Evolutionary conservation across 306 rosid species (phyloP).

Genomic region (Albizia julibrissin): DNA sequence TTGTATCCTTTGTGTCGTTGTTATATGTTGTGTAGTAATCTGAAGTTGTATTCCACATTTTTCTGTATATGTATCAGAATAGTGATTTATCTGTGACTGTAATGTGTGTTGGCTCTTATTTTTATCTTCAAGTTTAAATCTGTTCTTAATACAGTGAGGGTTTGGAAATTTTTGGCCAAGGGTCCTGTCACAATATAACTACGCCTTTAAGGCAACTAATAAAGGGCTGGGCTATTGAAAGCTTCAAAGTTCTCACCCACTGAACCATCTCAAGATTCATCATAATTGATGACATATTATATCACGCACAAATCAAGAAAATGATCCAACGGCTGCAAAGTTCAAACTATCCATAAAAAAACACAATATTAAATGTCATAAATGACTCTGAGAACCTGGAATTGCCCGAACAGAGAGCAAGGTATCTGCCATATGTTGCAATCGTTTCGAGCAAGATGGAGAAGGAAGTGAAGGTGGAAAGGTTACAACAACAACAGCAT

Average conservation of each 20-base stretch:
- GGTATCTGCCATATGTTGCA: constrained; percentile 93
- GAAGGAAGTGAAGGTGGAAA: constrained; percentile 74
- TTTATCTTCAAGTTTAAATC: no score
- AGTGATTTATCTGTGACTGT: no score
- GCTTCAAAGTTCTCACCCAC: neutral
- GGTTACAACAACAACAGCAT: constrained; percentile 75
- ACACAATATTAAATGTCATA: constrained; percentile 6
- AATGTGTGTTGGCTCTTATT: no score
- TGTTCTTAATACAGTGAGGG: no score
- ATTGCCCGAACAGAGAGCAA: constrained; percentile 80
- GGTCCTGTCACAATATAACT: neutral
- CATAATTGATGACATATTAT: neutral
- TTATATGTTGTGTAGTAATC: no score
- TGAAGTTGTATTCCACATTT: no score
- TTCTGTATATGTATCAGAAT: no score
- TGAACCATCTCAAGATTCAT: neutral
- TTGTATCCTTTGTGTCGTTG: no score
- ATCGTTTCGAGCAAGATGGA: constrained; percentile 66
- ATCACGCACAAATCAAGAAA: neutral
- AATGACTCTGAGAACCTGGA: constrained; percentile 61
- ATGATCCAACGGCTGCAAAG: neutral
- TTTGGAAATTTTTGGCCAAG: no score
- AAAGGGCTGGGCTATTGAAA: neutral
- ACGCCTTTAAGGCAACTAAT: constrained; percentile 24
- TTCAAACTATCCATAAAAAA: neutral